Conservation (phyloP, 495 filamentous ascomycete species). For the Lophium mytilinum region DNA sequence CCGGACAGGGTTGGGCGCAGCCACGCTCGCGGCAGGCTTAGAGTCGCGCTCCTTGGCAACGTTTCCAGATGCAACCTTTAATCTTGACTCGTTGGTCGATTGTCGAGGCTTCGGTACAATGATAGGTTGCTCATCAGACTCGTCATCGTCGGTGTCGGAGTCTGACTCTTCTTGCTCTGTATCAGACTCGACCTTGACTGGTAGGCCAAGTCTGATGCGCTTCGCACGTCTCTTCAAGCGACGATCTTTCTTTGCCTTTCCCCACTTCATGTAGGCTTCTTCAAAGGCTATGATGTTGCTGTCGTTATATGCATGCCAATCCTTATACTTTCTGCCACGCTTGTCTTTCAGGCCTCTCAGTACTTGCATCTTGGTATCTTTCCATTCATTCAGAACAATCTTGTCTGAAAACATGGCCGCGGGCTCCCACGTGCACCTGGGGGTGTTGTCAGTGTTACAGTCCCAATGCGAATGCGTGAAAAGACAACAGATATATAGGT, state of each 20-base stretch:
- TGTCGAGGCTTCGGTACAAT: no score
- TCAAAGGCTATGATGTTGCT: neutral
- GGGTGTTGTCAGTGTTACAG: neutral
- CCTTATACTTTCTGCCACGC: neutral
- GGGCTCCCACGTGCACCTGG: conserved; percentile 23
- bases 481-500: neutral
- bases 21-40: no score
- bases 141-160: neutral
- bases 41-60: no score
- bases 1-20: neutral
- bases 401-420: neutral
- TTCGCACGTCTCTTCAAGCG: conserved; percentile 10
- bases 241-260: neutral
- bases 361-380: neutral
- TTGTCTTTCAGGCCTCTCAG: neutral
- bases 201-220: neutral
- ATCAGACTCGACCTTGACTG: neutral
- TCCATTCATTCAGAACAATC: neutral
- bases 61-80: no score
- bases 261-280: neutral
- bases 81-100: no score
- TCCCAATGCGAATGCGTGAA: neutral
- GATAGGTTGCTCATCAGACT: neutral
- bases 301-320: neutral
- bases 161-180: neutral